Percentiles rank a stretch among this genome's conserved stretches.
Conservation (phyloP, 768 basidiomycete species). For the Tulasnella sp. region DNA sequence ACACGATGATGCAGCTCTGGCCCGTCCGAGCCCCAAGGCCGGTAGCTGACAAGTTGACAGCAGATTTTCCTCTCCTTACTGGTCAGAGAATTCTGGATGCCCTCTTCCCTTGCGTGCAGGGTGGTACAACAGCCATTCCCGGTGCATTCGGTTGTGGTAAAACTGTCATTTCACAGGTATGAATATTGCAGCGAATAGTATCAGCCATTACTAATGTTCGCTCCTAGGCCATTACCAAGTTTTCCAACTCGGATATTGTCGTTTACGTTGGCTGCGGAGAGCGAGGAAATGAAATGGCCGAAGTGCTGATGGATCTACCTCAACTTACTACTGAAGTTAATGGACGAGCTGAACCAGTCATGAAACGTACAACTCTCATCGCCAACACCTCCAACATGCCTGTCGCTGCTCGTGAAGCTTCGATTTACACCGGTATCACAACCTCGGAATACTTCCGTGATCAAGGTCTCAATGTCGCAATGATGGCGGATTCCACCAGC, state of each 20-base stretch:
- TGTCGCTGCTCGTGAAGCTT: constrained; percentile 96
- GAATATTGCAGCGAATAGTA: background rate
- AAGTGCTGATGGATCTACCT: constrained; percentile 96
- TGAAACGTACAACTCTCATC: constrained; percentile 98
- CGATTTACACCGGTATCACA: constrained; percentile 98
- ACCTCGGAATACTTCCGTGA: constrained; percentile 99
- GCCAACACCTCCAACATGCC: constrained; percentile 99
- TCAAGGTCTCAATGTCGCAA: constrained; percentile 91
- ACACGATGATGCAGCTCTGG: constrained; percentile 97
- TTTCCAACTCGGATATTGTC: constrained; percentile 98
- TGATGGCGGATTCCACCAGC: constrained; percentile 99
- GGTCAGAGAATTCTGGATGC: constrained; percentile 96
- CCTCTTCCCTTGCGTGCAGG: constrained; percentile 96
- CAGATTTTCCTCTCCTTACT: constrained; percentile 81
- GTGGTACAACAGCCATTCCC: constrained; percentile 93
- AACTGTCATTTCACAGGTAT: constrained; percentile 83
- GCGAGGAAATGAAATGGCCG: constrained; percentile 88
- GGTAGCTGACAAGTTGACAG: constrained; percentile 87
- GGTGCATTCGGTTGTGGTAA: constrained; percentile 99
- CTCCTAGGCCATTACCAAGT: constrained; percentile 76
- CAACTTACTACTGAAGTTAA: constrained; percentile 83
- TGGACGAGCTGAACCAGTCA: constrained; percentile 94
- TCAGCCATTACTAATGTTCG: constrained; percentile 19
- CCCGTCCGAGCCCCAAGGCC: constrained; percentile 97
- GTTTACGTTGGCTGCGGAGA: constrained; percentile 99